Base-by-base conservation (phyloP, 352 stramenopile species). In the Pythium sukuiense region DNA sequence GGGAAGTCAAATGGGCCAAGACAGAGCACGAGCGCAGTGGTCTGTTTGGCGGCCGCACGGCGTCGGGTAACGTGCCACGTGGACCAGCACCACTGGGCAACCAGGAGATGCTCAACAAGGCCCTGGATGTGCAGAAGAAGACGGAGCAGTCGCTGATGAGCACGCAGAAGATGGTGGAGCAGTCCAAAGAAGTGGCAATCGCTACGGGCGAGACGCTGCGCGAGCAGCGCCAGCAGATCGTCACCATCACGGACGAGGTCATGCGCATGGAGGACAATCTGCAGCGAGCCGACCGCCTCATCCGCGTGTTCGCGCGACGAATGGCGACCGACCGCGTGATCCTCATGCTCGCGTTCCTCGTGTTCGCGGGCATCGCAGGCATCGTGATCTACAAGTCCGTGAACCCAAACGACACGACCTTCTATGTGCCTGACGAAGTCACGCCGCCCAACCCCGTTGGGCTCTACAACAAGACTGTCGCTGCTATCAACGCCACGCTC, bases 261-360 rank as follows among this genome's bases (percentile, higher is more conserved):
- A 93, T 93, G 87, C 81, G 83, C 52, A 93, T 94, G 65, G 87
- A 96, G 35, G 84, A 93, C 70, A 84, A 73, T 41, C 62, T 96
- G 4, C 69, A 80, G 63, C 85, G 85, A n/a, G 87, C 87, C 32
- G 85, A 94, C 72, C 88, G 85, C 61, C 81, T 94, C 24, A 90
- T 96, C 30, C 81, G 85, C 26, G 87, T 84, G 12, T 93, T 96
- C 48, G 83, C 83, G 18, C 74, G 87, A 18, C 80, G 87, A 20
- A 94, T 94, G 85, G 86, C 85, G 13, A 94, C 87, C 16, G 83
- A 96, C 56, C 80, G 83, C 65, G 73, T 96, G 48, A 93, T 96
- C 58, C 63, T 94, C 52, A 71, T 93, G 39, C 84, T 92, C 54
- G 79, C 84, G 26, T 87, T 96, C 29, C 74, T 93, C 14, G 81